Evolutionary conservation across 306 rosid species (phyloP), one percentile per base, ranked within the genome.

Genomic region (Adenanthera pavonina): DNA sequence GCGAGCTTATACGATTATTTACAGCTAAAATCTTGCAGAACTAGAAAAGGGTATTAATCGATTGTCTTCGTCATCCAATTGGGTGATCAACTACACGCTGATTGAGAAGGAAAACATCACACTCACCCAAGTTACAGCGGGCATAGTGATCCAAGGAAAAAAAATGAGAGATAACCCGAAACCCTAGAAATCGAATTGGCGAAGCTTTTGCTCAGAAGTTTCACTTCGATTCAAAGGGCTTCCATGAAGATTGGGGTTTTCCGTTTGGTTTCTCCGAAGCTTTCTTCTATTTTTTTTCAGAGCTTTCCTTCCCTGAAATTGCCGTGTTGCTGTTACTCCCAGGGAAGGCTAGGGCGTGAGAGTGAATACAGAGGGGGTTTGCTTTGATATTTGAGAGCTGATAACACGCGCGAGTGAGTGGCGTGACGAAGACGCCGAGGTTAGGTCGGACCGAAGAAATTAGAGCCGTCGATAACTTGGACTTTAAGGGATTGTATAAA

Each of bases 161-260:
- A 72, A 43, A n/a, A 41, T 30, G 65, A 51, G 49, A 74, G 80
- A 40, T 25, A 52, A 80, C 40, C 11, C 36, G 77, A 91, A 89
- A 93, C 97, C 97, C 97, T 94, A 91, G 87, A 90, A 80, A 84
- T 80, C 79, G 59, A 84, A 71, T 60, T 40, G 72, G 53, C 19
- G 40, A 85, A 34, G 75, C 68, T 69, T 48, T 69, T 19, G 34
- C 44, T 6, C 3, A 12, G 49, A 46, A 19, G 41, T 7, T 70
- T 2, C 30, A 48, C 36, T 71, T 54, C 34, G 59, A 65, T 72
- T 75, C 68, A 46, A 8, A 17, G 66, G 43, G 78, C 19, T 60
- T 59, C 60, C 78, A 19, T 5, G 88, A 78, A 69, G 80, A 86
- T 71, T 69, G 74, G 78, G 52, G 60, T 48, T 68, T 48, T 61